Conservation (phyloP, 73 alveolate species). For the Uronychia binucleata region DNA sequence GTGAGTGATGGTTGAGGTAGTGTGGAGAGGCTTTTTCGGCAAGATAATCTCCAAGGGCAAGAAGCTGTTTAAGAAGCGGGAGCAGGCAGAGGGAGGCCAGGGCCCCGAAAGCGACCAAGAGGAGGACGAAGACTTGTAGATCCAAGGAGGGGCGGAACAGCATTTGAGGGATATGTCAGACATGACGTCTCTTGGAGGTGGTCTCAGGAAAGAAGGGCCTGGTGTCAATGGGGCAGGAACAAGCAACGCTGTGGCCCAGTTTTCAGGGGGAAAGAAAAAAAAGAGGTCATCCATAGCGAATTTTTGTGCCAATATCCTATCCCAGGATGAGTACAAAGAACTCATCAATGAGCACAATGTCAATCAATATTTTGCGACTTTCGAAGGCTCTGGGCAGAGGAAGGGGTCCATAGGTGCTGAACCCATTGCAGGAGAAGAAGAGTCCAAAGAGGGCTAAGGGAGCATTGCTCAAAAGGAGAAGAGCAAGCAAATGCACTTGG, state of each 20-base stretch:
- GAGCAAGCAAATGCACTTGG: not conserved
- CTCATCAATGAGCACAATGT: conserved; percentile 1
- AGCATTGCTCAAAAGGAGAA: not conserved
- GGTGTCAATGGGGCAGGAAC: not conserved
- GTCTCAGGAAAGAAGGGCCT: not conserved
- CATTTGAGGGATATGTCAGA: not conserved
- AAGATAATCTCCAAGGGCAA: not conserved
- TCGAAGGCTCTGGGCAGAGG: no score
- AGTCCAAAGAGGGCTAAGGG: not conserved
- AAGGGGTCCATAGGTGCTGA: no score
- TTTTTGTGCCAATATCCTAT: not conserved
- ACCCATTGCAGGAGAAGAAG: not conserved
- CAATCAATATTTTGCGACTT: not conserved
- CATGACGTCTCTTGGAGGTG: not conserved
- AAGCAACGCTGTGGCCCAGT: not conserved
- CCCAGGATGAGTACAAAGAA: not conserved
- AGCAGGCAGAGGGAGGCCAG: not conserved
- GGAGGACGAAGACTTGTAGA: not conserved
- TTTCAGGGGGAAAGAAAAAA: not conserved
- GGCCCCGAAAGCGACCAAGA: not conserved
- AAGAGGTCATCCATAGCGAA: not conserved
- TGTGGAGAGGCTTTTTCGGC: no score
- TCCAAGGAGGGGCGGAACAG: not conserved
- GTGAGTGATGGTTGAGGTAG: no score
- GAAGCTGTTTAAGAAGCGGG: not conserved